These are phyloP conservation scores for Rubroboletus satanas DNA, from an alignment of 768 basidiomycete genomes.

Conservation along the genomic window DNA sequence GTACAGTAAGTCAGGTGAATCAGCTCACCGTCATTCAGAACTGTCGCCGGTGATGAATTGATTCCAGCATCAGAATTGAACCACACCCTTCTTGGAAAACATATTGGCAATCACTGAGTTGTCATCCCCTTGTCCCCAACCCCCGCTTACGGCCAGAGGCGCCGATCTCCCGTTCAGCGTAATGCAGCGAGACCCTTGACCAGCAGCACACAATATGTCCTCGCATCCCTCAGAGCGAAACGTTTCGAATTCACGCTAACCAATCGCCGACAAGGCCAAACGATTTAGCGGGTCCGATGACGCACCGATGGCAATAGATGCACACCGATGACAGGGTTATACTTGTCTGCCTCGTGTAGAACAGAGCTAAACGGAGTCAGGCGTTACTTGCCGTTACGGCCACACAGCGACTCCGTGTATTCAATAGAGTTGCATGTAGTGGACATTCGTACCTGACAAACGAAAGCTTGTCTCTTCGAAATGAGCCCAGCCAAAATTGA, in stretches of 20 bases:
- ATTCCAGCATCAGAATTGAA: background rate
- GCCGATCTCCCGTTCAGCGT: background rate
- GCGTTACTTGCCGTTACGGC: background rate
- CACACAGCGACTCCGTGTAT: background rate
- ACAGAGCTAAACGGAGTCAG: background rate
- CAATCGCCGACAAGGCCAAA: background rate
- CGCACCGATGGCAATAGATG: background rate
- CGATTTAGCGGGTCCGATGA: background rate
- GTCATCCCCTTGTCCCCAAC: background rate
- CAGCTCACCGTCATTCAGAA: background rate
- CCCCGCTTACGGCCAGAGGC: background rate
- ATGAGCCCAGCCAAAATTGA: no score
- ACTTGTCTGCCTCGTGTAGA: background rate
- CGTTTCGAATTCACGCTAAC: slow-evolving; percentile 1
- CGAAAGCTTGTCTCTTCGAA: background rate
- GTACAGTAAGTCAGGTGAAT: background rate
- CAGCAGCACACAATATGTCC: background rate
- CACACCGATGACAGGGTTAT: background rate
- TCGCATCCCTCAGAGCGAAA: background rate
- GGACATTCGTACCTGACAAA: background rate
- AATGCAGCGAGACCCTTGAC: background rate
- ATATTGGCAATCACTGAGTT: background rate
- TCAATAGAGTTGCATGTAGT: background rate
- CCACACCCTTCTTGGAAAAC: background rate
- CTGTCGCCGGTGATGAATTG: background rate